phyloP scores from a whole-genome alignment of 805 yeast species.

The Nakazawaea peltata region DNA sequence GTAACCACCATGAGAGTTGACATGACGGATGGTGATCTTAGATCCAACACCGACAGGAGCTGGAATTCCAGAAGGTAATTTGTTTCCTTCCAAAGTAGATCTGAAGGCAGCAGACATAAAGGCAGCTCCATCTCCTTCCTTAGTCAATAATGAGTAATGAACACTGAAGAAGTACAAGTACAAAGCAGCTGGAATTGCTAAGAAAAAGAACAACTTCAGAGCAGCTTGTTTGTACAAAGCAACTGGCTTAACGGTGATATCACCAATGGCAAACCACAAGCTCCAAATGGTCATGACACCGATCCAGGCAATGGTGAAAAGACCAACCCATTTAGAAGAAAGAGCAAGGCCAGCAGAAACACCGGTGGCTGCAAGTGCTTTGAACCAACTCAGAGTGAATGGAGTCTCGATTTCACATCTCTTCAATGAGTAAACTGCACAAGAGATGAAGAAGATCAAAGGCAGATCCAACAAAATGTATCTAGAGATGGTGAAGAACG shows the following conservation, averaged over 20 bases:
- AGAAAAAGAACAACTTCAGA: conserved; percentile 41
- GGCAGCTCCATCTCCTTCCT: conserved; percentile 66
- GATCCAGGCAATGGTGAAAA: conserved; percentile 74
- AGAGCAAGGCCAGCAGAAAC: conserved; percentile 66
- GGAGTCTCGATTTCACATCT: conserved; percentile 61
- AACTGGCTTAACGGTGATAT: conserved; percentile 41
- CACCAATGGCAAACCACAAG: conserved; percentile 69
- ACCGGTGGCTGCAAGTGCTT: conserved; percentile 55
- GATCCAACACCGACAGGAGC: conserved; percentile 75
- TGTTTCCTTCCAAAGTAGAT: conserved; percentile 50
- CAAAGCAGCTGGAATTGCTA: conserved; percentile 50
- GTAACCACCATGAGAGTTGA: conserved; percentile 70
- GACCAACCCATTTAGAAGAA: conserved; percentile 79
- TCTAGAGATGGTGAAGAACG: conserved; percentile 64
- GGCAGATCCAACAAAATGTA: conserved; percentile 74
- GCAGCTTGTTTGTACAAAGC: conserved; percentile 38
- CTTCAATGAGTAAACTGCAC: conserved; percentile 56
- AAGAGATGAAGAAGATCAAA: conserved; percentile 67
- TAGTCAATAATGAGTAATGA: conserved; percentile 50
- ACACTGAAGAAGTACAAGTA: conserved; percentile 53
- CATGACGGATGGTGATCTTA: conserved; percentile 55
- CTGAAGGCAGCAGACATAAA: conserved; percentile 71
- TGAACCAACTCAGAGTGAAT: conserved; percentile 49
- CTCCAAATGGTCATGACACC: conserved; percentile 55
- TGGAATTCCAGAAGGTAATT: conserved; percentile 47